phyloP scores from a whole-genome alignment of 2,329 filamentous ascomycete genomes.

The Neonectria magnoliae region DNA sequence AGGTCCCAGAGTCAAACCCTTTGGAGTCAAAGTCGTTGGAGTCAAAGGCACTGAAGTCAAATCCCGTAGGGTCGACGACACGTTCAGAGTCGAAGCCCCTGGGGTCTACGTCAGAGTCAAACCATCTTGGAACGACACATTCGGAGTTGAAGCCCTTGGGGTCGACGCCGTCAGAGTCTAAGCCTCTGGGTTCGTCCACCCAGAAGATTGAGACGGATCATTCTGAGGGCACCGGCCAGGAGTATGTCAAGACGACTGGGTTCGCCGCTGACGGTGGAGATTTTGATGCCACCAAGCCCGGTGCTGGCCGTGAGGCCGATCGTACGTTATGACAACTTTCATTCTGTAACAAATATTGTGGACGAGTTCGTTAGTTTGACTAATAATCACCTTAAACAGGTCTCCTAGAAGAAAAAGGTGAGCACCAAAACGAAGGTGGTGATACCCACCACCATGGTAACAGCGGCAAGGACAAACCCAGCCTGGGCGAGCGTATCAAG shows the following conservation, averaged over 20 bases:
- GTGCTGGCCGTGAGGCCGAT: constrained; percentile 73
- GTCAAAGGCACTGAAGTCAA: not conserved
- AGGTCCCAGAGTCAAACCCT: not conserved
- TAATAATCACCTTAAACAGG: constrained; percentile 35
- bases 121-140: not conserved
- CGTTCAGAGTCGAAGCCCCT: constrained; percentile 12
- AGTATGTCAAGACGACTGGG: constrained; percentile 67
- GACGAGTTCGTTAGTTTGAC: not conserved
- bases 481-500: constrained; percentile 73
- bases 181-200: constrained; percentile 5
- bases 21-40: not conserved
- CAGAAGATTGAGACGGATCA: constrained; percentile 24
- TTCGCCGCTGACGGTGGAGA: constrained; percentile 72
- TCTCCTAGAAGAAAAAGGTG: constrained; percentile 48
- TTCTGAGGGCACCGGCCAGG: constrained; percentile 60
- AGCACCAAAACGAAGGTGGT: constrained; percentile 33
- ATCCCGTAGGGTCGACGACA: not conserved
- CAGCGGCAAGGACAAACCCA: constrained; percentile 56
- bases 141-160: constrained; percentile 13
- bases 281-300: constrained; percentile 71
- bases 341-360: too few species aligned
- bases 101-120: constrained; percentile 10
- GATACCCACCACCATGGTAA: constrained; percentile 26
- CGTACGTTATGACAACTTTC: constrained; percentile 56
- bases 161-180: constrained; percentile 10